Base-by-base conservation (phyloP, 768 basidiomycete species). In the Strobilomyces dryophilus region DNA sequence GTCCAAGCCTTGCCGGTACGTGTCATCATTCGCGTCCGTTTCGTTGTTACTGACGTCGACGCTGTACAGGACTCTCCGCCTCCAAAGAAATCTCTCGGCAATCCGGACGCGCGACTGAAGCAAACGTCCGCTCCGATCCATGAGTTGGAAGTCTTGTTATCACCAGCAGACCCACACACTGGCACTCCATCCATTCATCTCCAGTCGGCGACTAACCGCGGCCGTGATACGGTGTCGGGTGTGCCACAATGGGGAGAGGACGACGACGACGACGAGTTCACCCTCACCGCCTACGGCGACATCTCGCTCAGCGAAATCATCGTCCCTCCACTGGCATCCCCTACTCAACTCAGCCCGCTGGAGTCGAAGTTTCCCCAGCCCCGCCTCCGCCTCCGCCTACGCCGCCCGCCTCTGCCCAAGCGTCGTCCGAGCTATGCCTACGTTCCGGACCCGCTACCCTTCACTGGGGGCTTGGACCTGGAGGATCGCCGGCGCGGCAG, bases 281-380 rank as follows among this genome's bases (percentile, higher is more conserved):
- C 71, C 0, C 57, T 81, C 40, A 69, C 64, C 26, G 74, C 68
- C 12, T 79, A 69, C 37, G 78, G 80, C 8, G 76, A 80, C 24
- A 73, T 79, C 24, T 76, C 76, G 1, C 64, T 74, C 1, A 61
- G 71, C 21, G 72, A 75, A 41, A 57, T 67, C 24, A 65, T 71
- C 26, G 71, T 71, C 29, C 54, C 76, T 5, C 73, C 72, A 0
- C 66, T 59, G 4, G 45, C 51, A 1, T 8, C 45, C 21, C 35
- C 52, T 12, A 8, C 52, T 14, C 31, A 3, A 12, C 3, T 18
- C 18, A 32, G 31, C 7, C 32, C 29, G 3, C 35, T 57, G 17
- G 53, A 51, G 10, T 29, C 51, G 1, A 56, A n/a, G 27, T 7
- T 17, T 14, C 45, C 55, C 11, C 65, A 40, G 27, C 61, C 59